phyloP scores from a whole-genome alignment of 2,329 filamentous ascomycete genomes.

The Beauveria pseudobassiana region DNA sequence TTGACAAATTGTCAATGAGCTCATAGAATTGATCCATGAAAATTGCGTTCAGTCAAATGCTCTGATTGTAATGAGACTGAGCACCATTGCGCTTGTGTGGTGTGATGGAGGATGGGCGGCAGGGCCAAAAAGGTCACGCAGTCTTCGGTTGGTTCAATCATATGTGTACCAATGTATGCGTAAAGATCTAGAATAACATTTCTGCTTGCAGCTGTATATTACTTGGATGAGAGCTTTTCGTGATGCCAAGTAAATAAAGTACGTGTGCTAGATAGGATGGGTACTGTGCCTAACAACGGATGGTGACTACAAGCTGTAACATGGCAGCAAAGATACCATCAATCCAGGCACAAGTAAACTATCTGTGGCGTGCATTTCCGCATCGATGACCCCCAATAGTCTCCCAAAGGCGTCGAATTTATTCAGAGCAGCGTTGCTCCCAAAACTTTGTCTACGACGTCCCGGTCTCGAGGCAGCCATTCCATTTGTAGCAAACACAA shows the following conservation, averaged over 20 bases:
- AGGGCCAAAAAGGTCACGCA: background rate
- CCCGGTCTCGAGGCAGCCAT: no score
- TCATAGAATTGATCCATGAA: conserved; percentile 1
- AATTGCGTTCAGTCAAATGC: background rate
- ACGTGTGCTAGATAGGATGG: background rate
- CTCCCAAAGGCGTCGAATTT: no score
- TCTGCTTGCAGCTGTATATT: background rate
- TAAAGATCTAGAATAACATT: background rate
- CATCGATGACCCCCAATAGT: no score
- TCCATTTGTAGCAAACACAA: no score
- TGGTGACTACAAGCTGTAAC: background rate
- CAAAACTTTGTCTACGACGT: no score
- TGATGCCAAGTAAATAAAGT: background rate
- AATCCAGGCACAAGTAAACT: no score
- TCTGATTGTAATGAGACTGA: conserved; percentile 5
- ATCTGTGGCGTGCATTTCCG: no score
- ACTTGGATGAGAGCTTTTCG: background rate
- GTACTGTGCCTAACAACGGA: background rate
- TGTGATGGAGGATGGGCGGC: background rate
- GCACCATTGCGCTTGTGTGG: background rate
- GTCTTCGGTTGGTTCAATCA: background rate
- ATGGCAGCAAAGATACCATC: background rate
- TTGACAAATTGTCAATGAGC: background rate
- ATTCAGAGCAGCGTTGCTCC: no score
- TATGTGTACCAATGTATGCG: background rate